Evolutionary conservation across 768 basidiomycete species (phyloP).

Genomic region (Pleurotus eryngii): DNA sequence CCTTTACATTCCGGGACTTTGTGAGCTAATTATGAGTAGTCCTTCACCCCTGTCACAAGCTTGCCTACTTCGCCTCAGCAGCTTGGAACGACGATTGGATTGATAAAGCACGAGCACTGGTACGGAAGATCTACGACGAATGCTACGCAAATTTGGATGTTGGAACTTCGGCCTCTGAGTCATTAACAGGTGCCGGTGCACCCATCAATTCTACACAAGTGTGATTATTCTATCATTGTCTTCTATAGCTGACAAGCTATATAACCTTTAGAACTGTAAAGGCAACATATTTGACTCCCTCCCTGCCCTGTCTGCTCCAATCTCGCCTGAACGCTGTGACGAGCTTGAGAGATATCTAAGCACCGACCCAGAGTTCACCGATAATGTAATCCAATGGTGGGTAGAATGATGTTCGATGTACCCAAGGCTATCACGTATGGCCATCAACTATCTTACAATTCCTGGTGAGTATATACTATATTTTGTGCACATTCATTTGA

Average conservation of each 20-base stretch:
- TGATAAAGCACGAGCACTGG: constrained; percentile 15
- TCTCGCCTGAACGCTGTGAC: constrained; percentile 12
- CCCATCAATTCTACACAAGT: too few species aligned
- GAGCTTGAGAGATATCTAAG: constrained; percentile 27
- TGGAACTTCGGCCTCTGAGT: too few species aligned
- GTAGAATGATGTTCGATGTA: constrained; percentile 14
- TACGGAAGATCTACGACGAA: constrained; percentile 17
- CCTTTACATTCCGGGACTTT: too few species aligned
- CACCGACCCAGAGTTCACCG: constrained; percentile 19
- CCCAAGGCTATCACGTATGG: constrained; percentile 30
- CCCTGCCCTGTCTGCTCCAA: constrained; percentile 14
- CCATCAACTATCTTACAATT: constrained; percentile 27
- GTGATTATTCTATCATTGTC: too few species aligned
- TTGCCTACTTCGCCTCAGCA: constrained; percentile 26
- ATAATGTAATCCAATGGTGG: constrained; percentile 29
- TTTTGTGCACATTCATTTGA: neutral
- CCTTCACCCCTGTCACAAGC: constrained; percentile 32
- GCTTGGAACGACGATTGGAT: constrained; percentile 29
- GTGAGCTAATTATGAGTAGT: constrained; percentile 16
- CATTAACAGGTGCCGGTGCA: too few species aligned
- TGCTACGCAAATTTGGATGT: neutral
- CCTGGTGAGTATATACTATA: constrained; percentile 20
- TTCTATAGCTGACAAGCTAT: too few species aligned
- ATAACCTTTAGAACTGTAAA: neutral
- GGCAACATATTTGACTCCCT: constrained; percentile 29